phyloP scores from a whole-genome alignment of 2,329 filamentous ascomycete genomes.

The Cladosporium cucumerinum region DNA sequence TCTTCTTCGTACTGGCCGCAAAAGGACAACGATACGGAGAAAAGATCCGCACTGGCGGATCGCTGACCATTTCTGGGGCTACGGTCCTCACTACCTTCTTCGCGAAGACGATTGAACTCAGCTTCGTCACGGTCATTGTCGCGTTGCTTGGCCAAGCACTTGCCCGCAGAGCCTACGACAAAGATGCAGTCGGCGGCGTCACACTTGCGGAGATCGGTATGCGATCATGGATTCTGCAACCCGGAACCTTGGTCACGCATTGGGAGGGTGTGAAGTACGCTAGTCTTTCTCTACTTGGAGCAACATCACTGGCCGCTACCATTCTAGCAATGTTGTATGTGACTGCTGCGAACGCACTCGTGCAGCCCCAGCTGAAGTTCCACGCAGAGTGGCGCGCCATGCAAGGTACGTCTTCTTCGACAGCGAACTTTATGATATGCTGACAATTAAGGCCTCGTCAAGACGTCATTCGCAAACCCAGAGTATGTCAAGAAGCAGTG shows the following conservation, averaged over 20 bases:
- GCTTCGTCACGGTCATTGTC: constrained; percentile 75
- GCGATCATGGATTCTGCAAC: constrained; percentile 62
- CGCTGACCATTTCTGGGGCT: constrained; percentile 61
- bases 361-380: constrained; percentile 67
- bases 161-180: constrained; percentile 64
- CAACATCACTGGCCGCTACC: constrained; percentile 61
- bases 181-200: constrained; percentile 53
- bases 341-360: constrained; percentile 71
- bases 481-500: constrained; percentile 56
- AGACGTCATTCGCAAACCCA: constrained; percentile 58
- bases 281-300: constrained; percentile 60
- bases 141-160: constrained; percentile 72
- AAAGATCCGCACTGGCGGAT: constrained; percentile 52
- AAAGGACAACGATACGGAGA: constrained; percentile 57
- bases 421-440: neutral
- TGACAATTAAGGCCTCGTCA: constrained; percentile 11
- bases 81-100: constrained; percentile 64
- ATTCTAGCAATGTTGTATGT: constrained; percentile 70
- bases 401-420: constrained; percentile 1
- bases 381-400: constrained; percentile 33
- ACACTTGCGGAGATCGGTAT: constrained; percentile 75
- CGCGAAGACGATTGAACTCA: constrained; percentile 73
- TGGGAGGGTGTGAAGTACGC: constrained; percentile 63
- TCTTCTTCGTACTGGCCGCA: constrained; percentile 63
- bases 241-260: constrained; percentile 67